Conservation (phyloP, 2,329 filamentous ascomycete species). For the Diaporthe caulivora region DNA sequence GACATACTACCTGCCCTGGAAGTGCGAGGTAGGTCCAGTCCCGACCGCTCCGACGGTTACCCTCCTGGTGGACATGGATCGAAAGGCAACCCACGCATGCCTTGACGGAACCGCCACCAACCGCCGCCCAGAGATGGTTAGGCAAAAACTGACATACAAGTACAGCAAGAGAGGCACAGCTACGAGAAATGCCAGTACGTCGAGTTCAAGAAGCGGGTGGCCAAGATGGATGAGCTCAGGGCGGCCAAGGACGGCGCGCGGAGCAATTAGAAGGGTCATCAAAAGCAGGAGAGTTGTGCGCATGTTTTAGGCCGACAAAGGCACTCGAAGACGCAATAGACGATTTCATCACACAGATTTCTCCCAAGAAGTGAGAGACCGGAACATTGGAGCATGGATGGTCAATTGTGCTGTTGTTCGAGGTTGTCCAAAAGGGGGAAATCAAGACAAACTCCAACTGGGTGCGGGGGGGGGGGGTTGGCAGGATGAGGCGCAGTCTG, state of each 20-base stretch:
- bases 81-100: not conserved
- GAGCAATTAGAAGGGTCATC: constrained; percentile 74
- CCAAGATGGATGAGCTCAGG: constrained; percentile 97
- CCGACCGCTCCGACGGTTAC: not conserved
- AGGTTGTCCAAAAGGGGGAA: not conserved
- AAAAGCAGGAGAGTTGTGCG: constrained; percentile 39
- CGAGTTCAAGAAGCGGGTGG: constrained; percentile 98
- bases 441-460: not conserved
- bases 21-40: constrained; percentile 82
- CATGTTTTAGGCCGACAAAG: constrained; percentile 38
- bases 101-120: not conserved
- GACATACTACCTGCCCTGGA: constrained; percentile 96
- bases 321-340: constrained; percentile 16
- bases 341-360: not conserved
- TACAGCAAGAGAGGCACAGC: constrained; percentile 91
- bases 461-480: no score
- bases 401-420: no score
- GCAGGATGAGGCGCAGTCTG: not conserved
- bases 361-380: not conserved
- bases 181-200: constrained; percentile 99
- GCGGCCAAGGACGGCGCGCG: constrained; percentile 85
- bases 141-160: constrained; percentile 25
- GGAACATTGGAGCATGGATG: not conserved
- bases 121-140: not conserved
- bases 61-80: not conserved